Percentiles rank a stretch among this genome's conserved stretches.
Evolutionary conservation across 768 basidiomycete species (phyloP).

Genomic region (Megacollybia marginata): DNA sequence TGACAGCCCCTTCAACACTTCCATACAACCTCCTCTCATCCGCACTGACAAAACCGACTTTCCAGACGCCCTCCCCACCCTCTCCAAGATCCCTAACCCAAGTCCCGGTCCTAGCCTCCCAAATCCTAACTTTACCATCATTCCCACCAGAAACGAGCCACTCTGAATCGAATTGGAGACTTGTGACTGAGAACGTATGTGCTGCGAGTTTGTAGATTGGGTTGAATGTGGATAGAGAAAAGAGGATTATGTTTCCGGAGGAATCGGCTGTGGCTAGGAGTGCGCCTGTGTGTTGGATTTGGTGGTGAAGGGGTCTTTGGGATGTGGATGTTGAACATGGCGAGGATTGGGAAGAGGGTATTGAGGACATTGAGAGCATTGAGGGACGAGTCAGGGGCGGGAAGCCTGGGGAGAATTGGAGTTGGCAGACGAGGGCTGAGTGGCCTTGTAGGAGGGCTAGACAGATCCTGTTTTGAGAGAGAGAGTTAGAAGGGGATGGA

Average conservation of each 20-base stretch:
- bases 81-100: slow-evolving; percentile 74
- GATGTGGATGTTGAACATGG: too few species aligned
- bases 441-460: slow-evolving; percentile 84
- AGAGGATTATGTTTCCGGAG: slow-evolving; percentile 79
- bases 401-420: too few species aligned
- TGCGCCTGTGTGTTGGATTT: slow-evolving; percentile 62
- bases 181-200: slow-evolving; percentile 83
- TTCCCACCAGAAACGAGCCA: slow-evolving; percentile 83
- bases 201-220: slow-evolving; percentile 64
- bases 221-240: slow-evolving; percentile 33
- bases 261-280: slow-evolving; percentile 80
- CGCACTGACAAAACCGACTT: slow-evolving; percentile 48
- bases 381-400: too few species aligned
- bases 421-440: slow-evolving; percentile 84
- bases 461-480: slow-evolving; percentile 47
- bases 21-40: too few species aligned
- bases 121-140: slow-evolving; percentile 77
- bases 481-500: too few species aligned
- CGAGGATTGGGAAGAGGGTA: too few species aligned
- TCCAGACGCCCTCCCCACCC: slow-evolving; percentile 81
- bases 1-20: too few species aligned
- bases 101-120: slow-evolving; percentile 55
- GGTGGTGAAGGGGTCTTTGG: too few species aligned
- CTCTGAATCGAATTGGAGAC: slow-evolving; percentile 77
- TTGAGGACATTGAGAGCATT: too few species aligned